These are phyloP conservation scores for Ophidiomyces ophidiicola DNA, from an alignment of 2,329 filamentous ascomycete species.

Conservation along the genomic window DNA sequence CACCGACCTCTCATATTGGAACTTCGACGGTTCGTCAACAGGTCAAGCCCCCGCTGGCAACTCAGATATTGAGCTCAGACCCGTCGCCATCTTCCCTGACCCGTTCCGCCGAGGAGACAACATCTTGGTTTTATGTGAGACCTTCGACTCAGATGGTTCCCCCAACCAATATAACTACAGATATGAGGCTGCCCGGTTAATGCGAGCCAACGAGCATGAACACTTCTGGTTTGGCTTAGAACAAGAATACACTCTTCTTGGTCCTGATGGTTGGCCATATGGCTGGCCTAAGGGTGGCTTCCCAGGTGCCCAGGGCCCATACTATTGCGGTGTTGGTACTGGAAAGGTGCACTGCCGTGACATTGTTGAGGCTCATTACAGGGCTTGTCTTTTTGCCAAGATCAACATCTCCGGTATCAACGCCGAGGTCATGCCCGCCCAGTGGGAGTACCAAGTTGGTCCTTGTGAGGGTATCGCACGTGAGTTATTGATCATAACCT, in stretches of 20 bases:
- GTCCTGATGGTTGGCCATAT: slow-evolving; percentile 73
- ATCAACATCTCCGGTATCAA: slow-evolving; percentile 97
- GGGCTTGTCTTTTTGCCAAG: slow-evolving; percentile 74
- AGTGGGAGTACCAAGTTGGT: slow-evolving; percentile 97
- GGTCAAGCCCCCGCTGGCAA: slow-evolving; percentile 87
- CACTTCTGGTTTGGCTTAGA: slow-evolving; percentile 96
- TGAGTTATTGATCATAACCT: slow-evolving; percentile 34
- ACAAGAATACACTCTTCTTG: slow-evolving; percentile 93
- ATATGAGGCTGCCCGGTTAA: slow-evolving; percentile 77
- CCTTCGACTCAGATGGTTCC: slow-evolving; percentile 83
- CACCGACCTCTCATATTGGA: slow-evolving; percentile 63
- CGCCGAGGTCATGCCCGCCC: slow-evolving; percentile 94
- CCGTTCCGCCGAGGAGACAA: slow-evolving; percentile 84
- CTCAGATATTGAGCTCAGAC: slow-evolving; percentile 94
- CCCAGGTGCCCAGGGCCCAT: slow-evolving; percentile 84
- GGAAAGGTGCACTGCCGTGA: slow-evolving; percentile 97
- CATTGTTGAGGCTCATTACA: slow-evolving; percentile 91
- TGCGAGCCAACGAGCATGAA: slow-evolving; percentile 72
- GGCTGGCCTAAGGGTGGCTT: slow-evolving; percentile 82
- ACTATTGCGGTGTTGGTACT: slow-evolving; percentile 96
- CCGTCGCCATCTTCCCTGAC: slow-evolving; percentile 77
- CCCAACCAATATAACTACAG: slow-evolving; percentile 99
- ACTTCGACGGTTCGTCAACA: slow-evolving; percentile 82
- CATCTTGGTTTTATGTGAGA: slow-evolving; percentile 88
- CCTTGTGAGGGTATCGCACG: slow-evolving; percentile 76